These are phyloP conservation scores for Pharnaceum exiguum DNA, from an alignment of 148 eudicot species.

Conservation along the genomic window DNA sequence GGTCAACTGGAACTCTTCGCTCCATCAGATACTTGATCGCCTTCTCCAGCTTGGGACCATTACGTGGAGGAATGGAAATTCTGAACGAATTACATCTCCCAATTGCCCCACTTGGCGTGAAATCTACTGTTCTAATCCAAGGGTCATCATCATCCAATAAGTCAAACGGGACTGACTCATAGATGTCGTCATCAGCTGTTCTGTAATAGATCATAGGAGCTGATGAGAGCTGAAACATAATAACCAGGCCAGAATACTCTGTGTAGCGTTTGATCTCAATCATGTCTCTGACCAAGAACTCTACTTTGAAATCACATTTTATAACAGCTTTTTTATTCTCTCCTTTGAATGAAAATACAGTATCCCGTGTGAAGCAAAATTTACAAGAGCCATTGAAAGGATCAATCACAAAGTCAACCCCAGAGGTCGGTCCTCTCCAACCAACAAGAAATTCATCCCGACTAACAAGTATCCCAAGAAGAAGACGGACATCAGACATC, in stretches of 20 bases:
- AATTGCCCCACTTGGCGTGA: slow-evolving; percentile 59
- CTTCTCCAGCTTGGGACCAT: slow-evolving; percentile 40
- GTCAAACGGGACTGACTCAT: slow-evolving; percentile 52
- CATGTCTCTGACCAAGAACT: slow-evolving; percentile 70
- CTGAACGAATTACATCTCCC: slow-evolving; percentile 66
- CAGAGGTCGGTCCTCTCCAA: slow-evolving; percentile 64
- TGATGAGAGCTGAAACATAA: slow-evolving; percentile 59
- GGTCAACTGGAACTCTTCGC: slow-evolving; percentile 33
- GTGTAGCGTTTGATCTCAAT: slow-evolving; percentile 33
- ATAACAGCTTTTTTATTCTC: slow-evolving; percentile 36
- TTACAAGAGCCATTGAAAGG: slow-evolving; percentile 70
- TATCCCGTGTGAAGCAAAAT: slow-evolving; percentile 45
- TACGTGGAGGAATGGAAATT: slow-evolving; percentile 52
- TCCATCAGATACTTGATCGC: slow-evolving; percentile 49
- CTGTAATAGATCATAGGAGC: slow-evolving; percentile 68
- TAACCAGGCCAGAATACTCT: slow-evolving; percentile 31
- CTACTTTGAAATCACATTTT: slow-evolving; percentile 63
- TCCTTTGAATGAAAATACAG: slow-evolving; percentile 50
- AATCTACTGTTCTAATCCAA: slow-evolving; percentile 85
- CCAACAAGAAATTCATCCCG: slow-evolving; percentile 52
- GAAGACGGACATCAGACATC: slow-evolving; percentile 42
- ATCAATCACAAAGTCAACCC: slow-evolving; percentile 64
- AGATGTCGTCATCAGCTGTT: slow-evolving; percentile 87
- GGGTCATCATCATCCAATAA: slow-evolving; percentile 92
- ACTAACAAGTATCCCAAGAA: slow-evolving; percentile 54